Conservation (phyloP, 208 protist genomes). For the Trypanosoma boissoni region DNA sequence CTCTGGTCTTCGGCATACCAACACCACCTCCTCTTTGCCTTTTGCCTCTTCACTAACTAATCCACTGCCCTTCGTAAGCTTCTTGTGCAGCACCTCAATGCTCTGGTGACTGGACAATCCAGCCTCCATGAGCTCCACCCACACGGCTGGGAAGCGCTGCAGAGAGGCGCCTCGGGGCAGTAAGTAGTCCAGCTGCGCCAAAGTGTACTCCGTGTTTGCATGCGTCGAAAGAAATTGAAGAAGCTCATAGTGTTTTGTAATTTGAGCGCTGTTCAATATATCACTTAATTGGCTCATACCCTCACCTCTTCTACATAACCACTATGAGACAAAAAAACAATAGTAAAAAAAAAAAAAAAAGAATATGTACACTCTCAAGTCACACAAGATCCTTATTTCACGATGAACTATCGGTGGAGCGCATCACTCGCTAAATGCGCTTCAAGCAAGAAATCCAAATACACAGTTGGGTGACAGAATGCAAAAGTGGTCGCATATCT, state of each 20-base stretch:
- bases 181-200: constrained; percentile 77
- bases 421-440: background rate
- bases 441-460: constrained; percentile 14
- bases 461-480: background rate
- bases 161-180: constrained; percentile 75
- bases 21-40: constrained; percentile 19
- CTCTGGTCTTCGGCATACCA: constrained; percentile 56
- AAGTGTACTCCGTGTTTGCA: constrained; percentile 61
- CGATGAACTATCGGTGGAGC: background rate
- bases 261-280: constrained; percentile 63
- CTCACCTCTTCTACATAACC: background rate
- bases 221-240: constrained; percentile 72
- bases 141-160: constrained; percentile 73
- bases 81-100: constrained; percentile 47
- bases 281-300: constrained; percentile 71
- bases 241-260: constrained; percentile 84
- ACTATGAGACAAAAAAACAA: constrained; percentile 12
- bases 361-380: background rate
- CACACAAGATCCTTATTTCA: constrained; percentile 1
- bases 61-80: background rate
- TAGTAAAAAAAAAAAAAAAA: constrained; percentile 3
- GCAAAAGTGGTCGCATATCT: background rate
- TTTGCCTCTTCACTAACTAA: background rate
- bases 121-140: constrained; percentile 53
- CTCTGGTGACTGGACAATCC: constrained; percentile 62